Evolutionary conservation across 2,329 filamentous ascomycete genomes (phyloP), one percentile per base, ranked within the genome.

Genomic region (Cucurbitaria berberidis): DNA sequence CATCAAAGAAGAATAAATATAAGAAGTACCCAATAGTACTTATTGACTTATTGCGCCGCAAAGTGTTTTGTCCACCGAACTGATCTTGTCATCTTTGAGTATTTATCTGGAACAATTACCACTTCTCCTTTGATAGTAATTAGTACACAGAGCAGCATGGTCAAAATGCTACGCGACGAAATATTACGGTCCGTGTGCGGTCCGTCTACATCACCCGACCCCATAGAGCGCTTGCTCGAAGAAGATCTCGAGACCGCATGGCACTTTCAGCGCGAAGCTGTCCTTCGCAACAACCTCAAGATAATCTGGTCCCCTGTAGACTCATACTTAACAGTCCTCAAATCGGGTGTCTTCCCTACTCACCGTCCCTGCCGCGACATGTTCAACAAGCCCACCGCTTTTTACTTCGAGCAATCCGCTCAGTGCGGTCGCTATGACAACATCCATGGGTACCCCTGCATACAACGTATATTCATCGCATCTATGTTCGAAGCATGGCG

Each of bases 371-470:
- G 8, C 7, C n/a, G 19, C 16, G 34, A 57, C 5, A 44, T 57
- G n/a, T 60, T 53, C 41, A 60, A 60, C 27, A 60, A 57, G 26
- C 53, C 48, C 24, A 60, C 57, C 11, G 7, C 45, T 34, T 55
- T 60, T 18, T 60, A 57, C 42, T 57, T 47, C 49, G 40, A 54
- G 19, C 55, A 55, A 48, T 55, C 51, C 22, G 55, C 51, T 18
- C 51, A 55, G 32, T 51, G n/a, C 40, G 51, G 48, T 47, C 39
- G 39, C 13, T 43, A 48, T 7, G 2, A 57, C 26, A 36, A 45
- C 13, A 27, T 30, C 13, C 34, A 36, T 3, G 53, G 50, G 34
- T 49, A 51, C 39, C 13, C 44, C 21, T 38, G 24, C 35, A 60
- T 49, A 26, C n/a, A 44, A 6, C 50, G 53, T 24, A 34, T 30